Evolutionary conservation across 176 grass and related monocot species (phyloP).

Genomic region (Guadua angustifolia): DNA sequence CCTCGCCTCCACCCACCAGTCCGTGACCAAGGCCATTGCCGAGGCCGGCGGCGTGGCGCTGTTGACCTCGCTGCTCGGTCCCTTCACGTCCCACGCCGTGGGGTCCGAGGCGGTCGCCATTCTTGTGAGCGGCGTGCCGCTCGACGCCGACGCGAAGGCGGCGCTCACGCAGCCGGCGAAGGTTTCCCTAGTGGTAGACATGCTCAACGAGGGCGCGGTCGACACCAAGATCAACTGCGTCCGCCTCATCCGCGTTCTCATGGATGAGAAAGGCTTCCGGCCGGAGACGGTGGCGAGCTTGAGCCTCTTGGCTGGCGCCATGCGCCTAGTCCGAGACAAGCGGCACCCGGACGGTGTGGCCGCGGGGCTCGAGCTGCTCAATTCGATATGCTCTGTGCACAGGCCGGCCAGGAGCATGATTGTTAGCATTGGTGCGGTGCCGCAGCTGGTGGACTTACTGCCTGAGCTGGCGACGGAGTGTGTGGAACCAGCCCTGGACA

Average conservation of each 20-base stretch:
- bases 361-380: constrained; percentile 67
- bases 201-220: constrained; percentile 83
- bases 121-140: constrained; percentile 62
- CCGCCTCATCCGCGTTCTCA: constrained; percentile 72
- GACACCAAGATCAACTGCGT: constrained; percentile 93
- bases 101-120: constrained; percentile 89
- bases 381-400: constrained; percentile 67
- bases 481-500: constrained; percentile 66
- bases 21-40: constrained; percentile 70
- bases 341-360: constrained; percentile 56
- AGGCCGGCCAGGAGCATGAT: constrained; percentile 58
- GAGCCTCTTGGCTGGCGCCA: constrained; percentile 76
- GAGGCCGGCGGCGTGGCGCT: constrained; percentile 60
- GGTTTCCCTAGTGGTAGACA: constrained; percentile 86
- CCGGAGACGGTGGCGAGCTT: constrained; percentile 83
- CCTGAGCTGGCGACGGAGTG: constrained; percentile 58
- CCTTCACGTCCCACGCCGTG: constrained; percentile 86
- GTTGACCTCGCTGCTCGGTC: constrained; percentile 75
- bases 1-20: constrained; percentile 62
- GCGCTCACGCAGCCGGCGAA: constrained; percentile 87
- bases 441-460: constrained; percentile 74
- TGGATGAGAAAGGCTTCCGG: constrained; percentile 86
- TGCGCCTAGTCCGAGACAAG: constrained; percentile 80
- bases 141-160: constrained; percentile 66
- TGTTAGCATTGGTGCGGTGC: constrained; percentile 72